Evolutionary conservation across 352 stramenopile genomes (phyloP), one percentile per base, ranked within the genome.

Genomic region (Phytophthora colocasiae): DNA sequence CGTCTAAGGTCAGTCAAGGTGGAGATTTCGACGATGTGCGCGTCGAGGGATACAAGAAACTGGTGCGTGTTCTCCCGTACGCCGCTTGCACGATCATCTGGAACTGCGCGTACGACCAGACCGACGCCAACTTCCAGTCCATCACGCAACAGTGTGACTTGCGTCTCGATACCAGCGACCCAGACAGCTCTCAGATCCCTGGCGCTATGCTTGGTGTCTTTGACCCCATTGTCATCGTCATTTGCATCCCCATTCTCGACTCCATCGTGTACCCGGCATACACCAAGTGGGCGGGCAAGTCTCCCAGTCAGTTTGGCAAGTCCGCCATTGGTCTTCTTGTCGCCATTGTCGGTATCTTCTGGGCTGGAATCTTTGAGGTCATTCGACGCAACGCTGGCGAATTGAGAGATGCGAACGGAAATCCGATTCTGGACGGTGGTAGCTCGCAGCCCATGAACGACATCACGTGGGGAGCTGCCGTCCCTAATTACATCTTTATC

Each of bases 91-190:
- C 70, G 1, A 85, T 89, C 43, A 82, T 89, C 19, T 91, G 83
- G 83, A 48, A 87, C 4, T 83, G 73, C 19, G 75, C 71, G 5
- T 87, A 91, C 57, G 80, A 91, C 64, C 83, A 91, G 63, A 83
- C 70, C 0, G 77, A 88, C 43, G 83, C 74, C 27, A 31, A 31
- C 27, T 31, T 31, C 27, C 71, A 91, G 69, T 75, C 78, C 14
- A 90, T 91, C 65, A 83, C 80, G 9, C 83, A 91, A 63, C 83
- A 91, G 64, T 83, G 71, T 38, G 83, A 91, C 55, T 48, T 89
- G 51, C 83, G 83, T 51, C 75, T 82, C 15, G 72, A 70, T 55
- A 66, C 50, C 5, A 73, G 56, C 49, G 71, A 73, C 38, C 62
- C 65, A 3, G 51, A 87, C 55, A 77, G 72, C 46, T 75, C 46